Conservation (phyloP, 768 basidiomycete genomes). For the Epithele typhae region DNA sequence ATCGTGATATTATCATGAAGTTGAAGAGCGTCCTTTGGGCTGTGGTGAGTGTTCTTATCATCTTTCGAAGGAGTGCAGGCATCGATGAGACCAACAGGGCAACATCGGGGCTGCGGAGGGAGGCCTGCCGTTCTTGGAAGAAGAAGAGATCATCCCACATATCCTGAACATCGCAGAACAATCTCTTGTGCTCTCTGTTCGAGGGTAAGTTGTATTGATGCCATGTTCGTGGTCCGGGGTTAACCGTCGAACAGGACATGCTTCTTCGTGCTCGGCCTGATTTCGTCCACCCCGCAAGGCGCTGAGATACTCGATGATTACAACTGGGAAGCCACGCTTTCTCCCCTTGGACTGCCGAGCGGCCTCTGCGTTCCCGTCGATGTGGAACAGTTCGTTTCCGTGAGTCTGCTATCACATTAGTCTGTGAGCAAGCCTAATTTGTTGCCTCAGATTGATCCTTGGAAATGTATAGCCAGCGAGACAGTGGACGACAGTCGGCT, state of each 20-base stretch:
- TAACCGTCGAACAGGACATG: conserved; percentile 93
- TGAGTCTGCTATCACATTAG: no score
- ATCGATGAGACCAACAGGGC: conserved; percentile 51
- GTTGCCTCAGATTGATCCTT: no score
- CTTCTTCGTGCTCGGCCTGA: conserved; percentile 90
- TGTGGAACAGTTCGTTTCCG: conserved; percentile 73
- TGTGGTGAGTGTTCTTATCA: conserved; percentile 73
- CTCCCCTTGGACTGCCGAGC: conserved; percentile 80
- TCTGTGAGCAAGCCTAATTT: no score
- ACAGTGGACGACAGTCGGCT: conserved; percentile 41
- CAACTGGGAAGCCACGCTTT: conserved; percentile 88
- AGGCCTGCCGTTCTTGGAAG: conserved; percentile 92
- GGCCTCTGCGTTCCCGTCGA: conserved; percentile 91
- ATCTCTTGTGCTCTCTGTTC: conserved; percentile 83
- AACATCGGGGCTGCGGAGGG: conserved; percentile 89
- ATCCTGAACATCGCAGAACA: conserved; percentile 90
- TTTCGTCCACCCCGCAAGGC: conserved; percentile 88
- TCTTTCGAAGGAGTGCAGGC: no score
- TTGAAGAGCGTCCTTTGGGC: conserved; percentile 97
- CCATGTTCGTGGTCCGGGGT: no score
- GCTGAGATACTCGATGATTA: conserved; percentile 92
- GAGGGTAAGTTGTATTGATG: conserved; percentile 73
- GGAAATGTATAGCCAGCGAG: conserved; percentile 40
- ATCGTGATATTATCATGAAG: conserved; percentile 79
- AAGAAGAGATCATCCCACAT: conserved; percentile 88